Evolutionary conservation across 75 land plant species (phyloP), one percentile per base, ranked within the genome.

Genomic region (Picea glauca): DNA sequence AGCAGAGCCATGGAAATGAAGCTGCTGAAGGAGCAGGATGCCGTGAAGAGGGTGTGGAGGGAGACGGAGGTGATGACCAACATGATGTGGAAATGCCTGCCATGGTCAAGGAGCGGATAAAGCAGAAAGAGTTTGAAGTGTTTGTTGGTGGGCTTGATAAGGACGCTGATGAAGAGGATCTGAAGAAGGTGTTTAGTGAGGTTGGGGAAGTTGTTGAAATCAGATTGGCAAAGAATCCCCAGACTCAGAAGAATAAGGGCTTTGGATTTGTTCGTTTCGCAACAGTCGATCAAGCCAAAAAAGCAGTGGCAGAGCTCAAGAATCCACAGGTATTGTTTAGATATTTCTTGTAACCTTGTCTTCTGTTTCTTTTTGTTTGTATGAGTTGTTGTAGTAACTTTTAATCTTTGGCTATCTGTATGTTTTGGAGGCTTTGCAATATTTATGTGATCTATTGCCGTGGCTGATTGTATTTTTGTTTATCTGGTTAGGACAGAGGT

Each of bases 81-180:
- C 60, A 31, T 17, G 65, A 75, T 26, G 73, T 32, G 17, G 78
- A 79, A 62, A 80, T 81, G 32, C 63, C 43, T 20, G 81, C 62
- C 8, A 84, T 84, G 35, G 80, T 81, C 21, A 77, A 75, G 18
- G 89, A 87, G 72, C 76, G 87, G 68, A 79, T 78, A 56, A 85
- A 80, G 84, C 86, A 79, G 60, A 87, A 85, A 32, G 81, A 86
- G 30, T 77, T 86, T 60, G 90, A 88, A 77, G 88, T 88, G 26
- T 88, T 88, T 76, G 88, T 88, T 1, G 90, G 90, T n/a, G 90
- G 90, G 6, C 78, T 88, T 21, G 87, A 85, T 72, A 85, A 83
- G 77, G 87, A 88, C 30, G 84, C 88, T 5, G 74, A 73, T 8
- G 90, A 88, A 60, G 88, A 83, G 13, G 90, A 88, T 76, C 58